Conservation (phyloP, 2,329 filamentous ascomycete species). For the Chaetothyriales sp. region DNA sequence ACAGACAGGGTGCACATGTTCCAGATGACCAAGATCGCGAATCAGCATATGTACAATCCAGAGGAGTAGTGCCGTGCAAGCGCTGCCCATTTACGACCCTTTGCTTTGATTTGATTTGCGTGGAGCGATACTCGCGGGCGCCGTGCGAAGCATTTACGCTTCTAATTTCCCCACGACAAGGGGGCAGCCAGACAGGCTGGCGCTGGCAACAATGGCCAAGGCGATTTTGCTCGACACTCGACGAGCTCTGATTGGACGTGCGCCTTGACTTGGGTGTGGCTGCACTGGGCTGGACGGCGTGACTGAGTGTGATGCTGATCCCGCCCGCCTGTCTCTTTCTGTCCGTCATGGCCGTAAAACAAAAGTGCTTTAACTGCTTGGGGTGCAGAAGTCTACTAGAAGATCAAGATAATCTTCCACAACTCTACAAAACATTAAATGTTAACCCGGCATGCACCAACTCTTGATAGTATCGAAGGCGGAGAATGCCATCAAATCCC, state of each 20-base stretch:
- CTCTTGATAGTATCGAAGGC: not conserved
- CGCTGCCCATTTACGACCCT: not conserved
- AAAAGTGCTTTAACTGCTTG: not conserved
- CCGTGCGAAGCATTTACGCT: not conserved
- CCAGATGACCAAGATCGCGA: slow-evolving; percentile 94
- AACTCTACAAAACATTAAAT: not conserved
- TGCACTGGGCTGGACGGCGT: too few species aligned
- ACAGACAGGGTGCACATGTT: slow-evolving; percentile 92
- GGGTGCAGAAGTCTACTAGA: not conserved
- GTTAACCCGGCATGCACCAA: not conserved
- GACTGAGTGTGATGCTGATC: not conserved
- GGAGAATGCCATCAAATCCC: too few species aligned
- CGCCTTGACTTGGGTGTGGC: not conserved
- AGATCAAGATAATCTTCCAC: not conserved
- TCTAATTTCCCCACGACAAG: not conserved
- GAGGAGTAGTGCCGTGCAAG: slow-evolving; percentile 43
- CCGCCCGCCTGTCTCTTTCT: not conserved
- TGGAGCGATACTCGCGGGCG: not conserved
- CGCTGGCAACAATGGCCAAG: too few species aligned
- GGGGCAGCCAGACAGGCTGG: not conserved
- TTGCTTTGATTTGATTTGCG: not conserved
- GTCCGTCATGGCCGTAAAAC: not conserved
- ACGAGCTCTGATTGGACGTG: not conserved
- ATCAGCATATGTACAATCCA: slow-evolving; percentile 73
- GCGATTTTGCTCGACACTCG: not conserved